Conservation (phyloP, 805 yeast species). For the Saccharomycopsis sp. region DNA sequence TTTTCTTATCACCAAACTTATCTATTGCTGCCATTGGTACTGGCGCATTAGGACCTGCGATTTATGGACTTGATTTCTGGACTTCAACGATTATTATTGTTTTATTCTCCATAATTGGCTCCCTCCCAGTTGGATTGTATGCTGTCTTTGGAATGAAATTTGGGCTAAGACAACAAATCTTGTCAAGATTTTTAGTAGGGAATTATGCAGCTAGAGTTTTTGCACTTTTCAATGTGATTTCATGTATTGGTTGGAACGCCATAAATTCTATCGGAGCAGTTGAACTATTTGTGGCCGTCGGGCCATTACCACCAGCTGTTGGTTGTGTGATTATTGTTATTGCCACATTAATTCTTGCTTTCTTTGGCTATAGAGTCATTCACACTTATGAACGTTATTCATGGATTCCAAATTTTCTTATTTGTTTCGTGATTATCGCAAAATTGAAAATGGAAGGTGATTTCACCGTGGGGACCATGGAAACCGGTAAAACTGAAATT, state of each 20-base stretch:
- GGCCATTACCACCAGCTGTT: constrained; percentile 79
- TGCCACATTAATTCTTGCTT: constrained; percentile 63
- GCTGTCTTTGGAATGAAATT: constrained; percentile 76
- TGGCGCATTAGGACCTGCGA: constrained; percentile 64
- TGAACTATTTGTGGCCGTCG: constrained; percentile 65
- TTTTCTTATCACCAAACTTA: constrained; percentile 90
- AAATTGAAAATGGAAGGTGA: constrained; percentile 62
- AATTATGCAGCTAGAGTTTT: constrained; percentile 67
- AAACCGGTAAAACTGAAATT: constrained; percentile 58
- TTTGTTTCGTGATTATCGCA: constrained; percentile 72
- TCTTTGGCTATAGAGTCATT: constrained; percentile 79
- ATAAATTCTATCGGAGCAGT: constrained; percentile 88
- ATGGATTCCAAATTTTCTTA: constrained; percentile 77
- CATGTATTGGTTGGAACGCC: constrained; percentile 94
- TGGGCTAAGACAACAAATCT: constrained; percentile 83
- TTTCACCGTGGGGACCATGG: constrained; percentile 36
- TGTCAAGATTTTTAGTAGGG: constrained; percentile 75
- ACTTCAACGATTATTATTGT: constrained; percentile 59
- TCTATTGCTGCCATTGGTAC: constrained; percentile 77
- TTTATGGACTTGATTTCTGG: constrained; percentile 67
- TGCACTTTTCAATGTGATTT: constrained; percentile 68
- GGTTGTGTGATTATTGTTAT: constrained; percentile 71
- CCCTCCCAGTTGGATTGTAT: constrained; percentile 71
- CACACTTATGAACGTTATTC: constrained; percentile 79
- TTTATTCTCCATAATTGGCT: constrained; percentile 69